A percentile compares a stretch with the other conserved stretches of the same genome.
These are phyloP conservation scores for Botrytis byssoidea DNA, from an alignment of 2,329 filamentous ascomycete species.

Conservation along the genomic window DNA sequence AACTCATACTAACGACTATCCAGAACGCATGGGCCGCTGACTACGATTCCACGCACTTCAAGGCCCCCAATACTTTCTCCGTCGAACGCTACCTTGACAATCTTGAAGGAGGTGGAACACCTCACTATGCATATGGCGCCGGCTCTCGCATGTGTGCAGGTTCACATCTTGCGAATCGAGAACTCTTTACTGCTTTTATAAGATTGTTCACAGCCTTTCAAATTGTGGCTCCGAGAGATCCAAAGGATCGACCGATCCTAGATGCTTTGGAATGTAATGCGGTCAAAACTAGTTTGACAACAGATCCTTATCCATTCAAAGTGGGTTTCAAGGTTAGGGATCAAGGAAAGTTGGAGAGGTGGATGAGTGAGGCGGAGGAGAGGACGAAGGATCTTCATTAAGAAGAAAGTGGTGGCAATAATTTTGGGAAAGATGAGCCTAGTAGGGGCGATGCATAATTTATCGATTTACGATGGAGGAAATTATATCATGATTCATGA, in stretches of 20 bases:
- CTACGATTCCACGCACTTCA: slow-evolving; percentile 69
- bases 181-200: slow-evolving; percentile 60
- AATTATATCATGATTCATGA: background rate
- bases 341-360: slow-evolving; percentile 46
- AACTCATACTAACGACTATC: slow-evolving; percentile 26
- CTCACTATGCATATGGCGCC: slow-evolving; percentile 62
- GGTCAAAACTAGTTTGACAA: slow-evolving; percentile 57
- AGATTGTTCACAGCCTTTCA: slow-evolving; percentile 58
- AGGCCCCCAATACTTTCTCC: slow-evolving; percentile 59
- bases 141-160: slow-evolving; percentile 64
- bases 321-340: slow-evolving; percentile 53
- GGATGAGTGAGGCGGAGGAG: slow-evolving; percentile 49
- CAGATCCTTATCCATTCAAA: slow-evolving; percentile 63
- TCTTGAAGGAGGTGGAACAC: slow-evolving; percentile 50
- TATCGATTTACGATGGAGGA: too few relatives aligned
- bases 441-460: too few relatives aligned
- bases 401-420: background rate
- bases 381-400: slow-evolving; percentile 27
- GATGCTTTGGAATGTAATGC: slow-evolving; percentile 57
- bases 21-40: slow-evolving; percentile 72
- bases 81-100: slow-evolving; percentile 67
- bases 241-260: slow-evolving; percentile 51
- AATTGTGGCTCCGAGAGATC: slow-evolving; percentile 49
- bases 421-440: background rate
- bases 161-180: slow-evolving; percentile 61